phyloP scores from a whole-genome alignment of 768 basidiomycete species.

The Punctularia strigosozonata region DNA sequence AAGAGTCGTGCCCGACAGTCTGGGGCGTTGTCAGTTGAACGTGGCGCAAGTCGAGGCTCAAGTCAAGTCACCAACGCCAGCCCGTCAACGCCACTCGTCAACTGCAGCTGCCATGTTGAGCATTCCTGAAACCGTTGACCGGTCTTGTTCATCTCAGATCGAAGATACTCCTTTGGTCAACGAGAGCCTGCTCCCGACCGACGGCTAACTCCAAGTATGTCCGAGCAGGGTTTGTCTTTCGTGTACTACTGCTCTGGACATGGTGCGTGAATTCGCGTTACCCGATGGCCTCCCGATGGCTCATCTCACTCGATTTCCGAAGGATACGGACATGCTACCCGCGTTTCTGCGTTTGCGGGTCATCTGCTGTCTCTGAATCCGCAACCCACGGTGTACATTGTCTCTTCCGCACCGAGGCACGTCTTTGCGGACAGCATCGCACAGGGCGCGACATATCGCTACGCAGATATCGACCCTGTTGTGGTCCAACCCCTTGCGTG shows the following conservation, averaged over 20 bases:
- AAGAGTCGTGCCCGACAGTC: no score
- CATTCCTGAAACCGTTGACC: no score
- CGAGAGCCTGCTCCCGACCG: no score
- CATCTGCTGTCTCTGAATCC: constrained; percentile 39
- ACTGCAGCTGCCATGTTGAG: no score
- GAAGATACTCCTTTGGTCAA: no score
- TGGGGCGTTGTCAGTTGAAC: no score
- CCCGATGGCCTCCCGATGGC: neutral
- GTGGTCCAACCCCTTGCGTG: constrained; percentile 75
- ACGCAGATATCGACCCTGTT: constrained; percentile 67
- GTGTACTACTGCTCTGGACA: constrained; percentile 67
- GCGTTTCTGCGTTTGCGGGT: constrained; percentile 62
- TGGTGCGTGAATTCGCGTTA: constrained; percentile 43
- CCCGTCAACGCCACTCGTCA: no score
- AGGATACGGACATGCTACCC: constrained; percentile 82
- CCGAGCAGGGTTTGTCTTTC: constrained; percentile 1
- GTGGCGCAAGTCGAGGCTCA: no score
- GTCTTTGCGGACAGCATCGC: constrained; percentile 58
- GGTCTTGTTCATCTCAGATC: no score
- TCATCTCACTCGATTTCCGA: neutral
- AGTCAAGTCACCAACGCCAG: no score
- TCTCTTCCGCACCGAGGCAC: constrained; percentile 63
- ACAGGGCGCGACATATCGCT: constrained; percentile 53
- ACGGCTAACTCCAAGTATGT: constrained; percentile 10
- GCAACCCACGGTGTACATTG: constrained; percentile 42